Evolutionary conservation across 2,329 filamentous ascomycete species (phyloP).

Genomic region (Leptographium procerum): DNA sequence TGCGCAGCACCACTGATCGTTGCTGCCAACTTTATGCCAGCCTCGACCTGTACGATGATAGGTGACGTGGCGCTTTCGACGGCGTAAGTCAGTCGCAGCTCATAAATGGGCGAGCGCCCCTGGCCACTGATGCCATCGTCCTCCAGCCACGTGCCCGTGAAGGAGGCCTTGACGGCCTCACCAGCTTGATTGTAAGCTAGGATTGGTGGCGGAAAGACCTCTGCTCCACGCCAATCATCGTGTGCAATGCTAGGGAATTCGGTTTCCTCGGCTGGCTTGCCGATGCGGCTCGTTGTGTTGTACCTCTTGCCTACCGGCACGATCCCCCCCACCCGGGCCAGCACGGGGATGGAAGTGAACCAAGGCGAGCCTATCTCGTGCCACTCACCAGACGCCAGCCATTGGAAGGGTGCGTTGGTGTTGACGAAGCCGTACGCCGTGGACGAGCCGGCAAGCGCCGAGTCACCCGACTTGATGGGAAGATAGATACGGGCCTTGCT

Average conservation of each 20-base stretch:
- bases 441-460: conserved; percentile 2
- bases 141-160: conserved; percentile 19
- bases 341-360: conserved; percentile 21
- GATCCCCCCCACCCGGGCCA: conserved; percentile 20
- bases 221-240: conserved; percentile 23
- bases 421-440: conserved; percentile 45
- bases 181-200: conserved; percentile 4
- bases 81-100: conserved; percentile 14
- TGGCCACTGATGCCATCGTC: conserved; percentile 19
- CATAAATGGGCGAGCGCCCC: conserved; percentile 16
- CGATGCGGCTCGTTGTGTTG: conserved; percentile 16
- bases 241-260: conserved; percentile 19
- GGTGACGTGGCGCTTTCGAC: conserved; percentile 3
- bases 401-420: conserved; percentile 40
- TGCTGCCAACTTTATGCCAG: conserved; percentile 2
- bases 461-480: conserved; percentile 26
- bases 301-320: conserved; percentile 21
- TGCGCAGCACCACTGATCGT: conserved; percentile 9
- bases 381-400: conserved; percentile 27
- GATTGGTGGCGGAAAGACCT: conserved; percentile 22
- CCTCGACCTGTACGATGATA: conserved; percentile 13
- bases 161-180: conserved; percentile 5
- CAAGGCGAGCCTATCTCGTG: conserved; percentile 19
- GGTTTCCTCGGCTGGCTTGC: conserved; percentile 12
- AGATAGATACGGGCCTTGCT: conserved; percentile 49